Evolutionary conservation across 352 stramenopile species (phyloP).

Genomic region (Globisporangium nunn): DNA sequence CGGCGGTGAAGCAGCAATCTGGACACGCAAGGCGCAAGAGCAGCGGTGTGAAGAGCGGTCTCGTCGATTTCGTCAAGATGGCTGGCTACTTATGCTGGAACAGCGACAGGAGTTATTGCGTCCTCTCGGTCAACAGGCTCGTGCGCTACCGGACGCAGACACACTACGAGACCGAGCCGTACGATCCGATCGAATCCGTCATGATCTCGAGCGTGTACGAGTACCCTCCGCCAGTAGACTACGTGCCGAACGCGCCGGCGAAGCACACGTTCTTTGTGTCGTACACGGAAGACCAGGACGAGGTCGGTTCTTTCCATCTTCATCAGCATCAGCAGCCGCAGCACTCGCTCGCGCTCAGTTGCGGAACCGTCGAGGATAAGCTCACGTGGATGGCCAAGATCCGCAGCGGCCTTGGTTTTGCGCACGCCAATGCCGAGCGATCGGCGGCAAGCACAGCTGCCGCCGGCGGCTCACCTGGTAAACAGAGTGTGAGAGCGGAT

Average conservation of each 20-base stretch:
- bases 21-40: constrained; percentile 13
- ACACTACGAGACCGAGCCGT: constrained; percentile 31
- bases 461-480: not conserved
- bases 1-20: not conserved
- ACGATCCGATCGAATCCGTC: constrained; percentile 25
- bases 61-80: constrained; percentile 40
- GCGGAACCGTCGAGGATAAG: constrained; percentile 33
- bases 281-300: constrained; percentile 6
- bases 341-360: constrained; percentile 25
- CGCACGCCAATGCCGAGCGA: constrained; percentile 10
- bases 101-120: constrained; percentile 27
- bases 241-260: not conserved
- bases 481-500: not conserved
- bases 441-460: not conserved
- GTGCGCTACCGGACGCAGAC: constrained; percentile 36
- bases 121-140: constrained; percentile 48
- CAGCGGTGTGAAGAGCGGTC: constrained; percentile 23
- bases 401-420: constrained; percentile 29
- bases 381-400: constrained; percentile 52
- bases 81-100: constrained; percentile 35
- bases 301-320: not conserved
- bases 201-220: constrained; percentile 40
- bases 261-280: constrained; percentile 15
- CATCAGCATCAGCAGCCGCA: not conserved
- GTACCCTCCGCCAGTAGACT: constrained; percentile 19